phyloP scores from a whole-genome alignment of 805 yeast genomes.

The Suhomyces sp. region DNA sequence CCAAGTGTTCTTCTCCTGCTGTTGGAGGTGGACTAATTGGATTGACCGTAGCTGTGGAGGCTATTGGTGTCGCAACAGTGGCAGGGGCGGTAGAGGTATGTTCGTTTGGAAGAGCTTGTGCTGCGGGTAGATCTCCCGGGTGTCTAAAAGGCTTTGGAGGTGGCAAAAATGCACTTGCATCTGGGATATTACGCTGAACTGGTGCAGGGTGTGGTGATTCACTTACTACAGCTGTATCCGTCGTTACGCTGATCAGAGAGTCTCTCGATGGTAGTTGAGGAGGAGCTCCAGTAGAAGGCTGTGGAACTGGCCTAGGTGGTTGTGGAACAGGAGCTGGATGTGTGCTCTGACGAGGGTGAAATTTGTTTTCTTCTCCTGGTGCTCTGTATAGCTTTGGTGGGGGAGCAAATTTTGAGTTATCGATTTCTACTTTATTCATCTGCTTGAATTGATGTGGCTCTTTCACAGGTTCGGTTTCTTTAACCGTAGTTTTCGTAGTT shows the following conservation, averaged over 20 bases:
- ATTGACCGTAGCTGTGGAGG: neutral
- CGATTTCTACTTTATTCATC: too few species aligned
- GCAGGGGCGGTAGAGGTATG: neutral
- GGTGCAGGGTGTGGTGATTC: neutral
- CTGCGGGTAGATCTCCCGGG: too few species aligned
- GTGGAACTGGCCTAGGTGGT: too few species aligned
- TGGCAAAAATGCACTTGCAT: conserved; percentile 13
- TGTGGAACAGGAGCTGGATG: too few species aligned
- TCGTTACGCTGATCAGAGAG: too few species aligned
- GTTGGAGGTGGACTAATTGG: conserved; percentile 2
- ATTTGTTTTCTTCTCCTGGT: conserved; percentile 3
- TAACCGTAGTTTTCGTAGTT: too few species aligned
- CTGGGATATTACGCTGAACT: neutral
- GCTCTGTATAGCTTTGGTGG: conserved; percentile 40
- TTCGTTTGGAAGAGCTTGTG: conserved; percentile 1
- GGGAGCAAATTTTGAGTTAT: conserved; percentile 40
- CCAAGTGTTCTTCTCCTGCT: conserved; percentile 1
- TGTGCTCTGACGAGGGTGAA: too few species aligned
- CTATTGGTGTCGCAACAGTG: conserved; percentile 2
- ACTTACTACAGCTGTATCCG: too few species aligned
- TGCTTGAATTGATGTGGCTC: too few species aligned
- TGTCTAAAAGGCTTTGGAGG: conserved; percentile 15
- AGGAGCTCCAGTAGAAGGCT: conserved; percentile 2
- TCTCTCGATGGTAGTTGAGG: conserved; percentile 4
- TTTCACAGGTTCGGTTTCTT: too few species aligned